phyloP scores from a whole-genome alignment of 1,284 basidiomycete species.

The Ustanciosporium gigantosporum region DNA sequence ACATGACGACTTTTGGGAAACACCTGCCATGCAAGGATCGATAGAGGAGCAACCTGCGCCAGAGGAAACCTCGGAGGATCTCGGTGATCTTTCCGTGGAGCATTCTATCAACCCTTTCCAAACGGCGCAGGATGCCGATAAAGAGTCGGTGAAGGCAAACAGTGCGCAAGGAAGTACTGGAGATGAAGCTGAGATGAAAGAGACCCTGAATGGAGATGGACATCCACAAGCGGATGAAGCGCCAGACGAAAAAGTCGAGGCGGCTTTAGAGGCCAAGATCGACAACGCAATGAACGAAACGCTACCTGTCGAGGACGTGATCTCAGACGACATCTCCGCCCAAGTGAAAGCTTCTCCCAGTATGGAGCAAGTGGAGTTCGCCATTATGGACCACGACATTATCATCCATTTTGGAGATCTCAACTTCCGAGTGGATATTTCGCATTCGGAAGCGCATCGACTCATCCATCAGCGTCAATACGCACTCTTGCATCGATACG shows the following conservation, averaged over 20 bases:
- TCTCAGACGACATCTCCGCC: neutral
- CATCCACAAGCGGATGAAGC: neutral
- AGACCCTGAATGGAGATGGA: neutral
- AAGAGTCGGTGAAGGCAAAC: neutral
- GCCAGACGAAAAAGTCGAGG: neutral
- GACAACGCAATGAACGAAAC: neutral
- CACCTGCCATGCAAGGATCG: slow-evolving; percentile 83
- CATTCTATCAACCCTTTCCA: neutral
- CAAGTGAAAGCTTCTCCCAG: too few species aligned
- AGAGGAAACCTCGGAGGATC: neutral
- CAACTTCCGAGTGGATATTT: slow-evolving; percentile 89
- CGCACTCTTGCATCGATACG: slow-evolving; percentile 71
- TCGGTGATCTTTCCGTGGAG: neutral
- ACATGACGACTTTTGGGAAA: slow-evolving; percentile 63
- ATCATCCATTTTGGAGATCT: slow-evolving; percentile 89
- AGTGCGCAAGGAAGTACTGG: neutral
- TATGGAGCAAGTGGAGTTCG: slow-evolving; percentile 3
- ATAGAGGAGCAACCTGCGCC: slow-evolving; percentile 70
- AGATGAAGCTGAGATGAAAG: neutral
- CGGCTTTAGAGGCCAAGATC: neutral
- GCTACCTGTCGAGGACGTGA: neutral
- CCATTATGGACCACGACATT: slow-evolving; percentile 60
- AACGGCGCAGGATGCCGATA: neutral
- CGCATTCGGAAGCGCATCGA: slow-evolving; percentile 76
- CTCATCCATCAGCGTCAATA: slow-evolving; percentile 19